phyloP scores from a whole-genome alignment of 805 yeast genomes.

The Pichia scutulata region DNA sequence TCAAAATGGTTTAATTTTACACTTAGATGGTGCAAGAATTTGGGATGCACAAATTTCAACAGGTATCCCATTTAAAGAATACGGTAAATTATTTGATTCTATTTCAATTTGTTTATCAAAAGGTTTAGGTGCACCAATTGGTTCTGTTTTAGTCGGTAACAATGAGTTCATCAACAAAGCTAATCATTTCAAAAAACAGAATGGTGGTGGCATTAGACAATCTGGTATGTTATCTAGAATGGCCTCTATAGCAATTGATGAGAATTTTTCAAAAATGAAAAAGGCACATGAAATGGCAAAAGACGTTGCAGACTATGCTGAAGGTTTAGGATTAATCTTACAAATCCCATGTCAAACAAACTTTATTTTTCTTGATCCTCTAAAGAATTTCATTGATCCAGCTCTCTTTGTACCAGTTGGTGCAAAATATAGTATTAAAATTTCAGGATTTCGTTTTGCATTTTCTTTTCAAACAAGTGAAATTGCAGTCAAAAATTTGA shows the following conservation, averaged over 20 bases:
- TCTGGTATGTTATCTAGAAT: conserved; percentile 73
- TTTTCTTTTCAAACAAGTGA: conserved; percentile 65
- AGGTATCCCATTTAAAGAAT: conserved; percentile 59
- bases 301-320: conserved; percentile 45
- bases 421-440: conserved; percentile 49
- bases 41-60: conserved; percentile 84
- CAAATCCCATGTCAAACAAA: conserved; percentile 78
- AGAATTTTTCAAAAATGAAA: conserved; percentile 53
- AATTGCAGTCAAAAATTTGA: conserved; percentile 49
- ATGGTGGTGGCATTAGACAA: conserved; percentile 92
- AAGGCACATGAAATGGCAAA: conserved; percentile 45
- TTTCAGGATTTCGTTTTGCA: conserved; percentile 70
- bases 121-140: conserved; percentile 90
- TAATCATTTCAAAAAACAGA: conserved; percentile 82
- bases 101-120: conserved; percentile 85
- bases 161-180: conserved; percentile 54
- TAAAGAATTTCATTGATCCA: conserved; percentile 47
- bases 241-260: conserved; percentile 73
- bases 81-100: conserved; percentile 75
- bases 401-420: conserved; percentile 31
- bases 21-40: conserved; percentile 92
- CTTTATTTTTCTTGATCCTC: conserved; percentile 68
- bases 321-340: conserved; percentile 44
- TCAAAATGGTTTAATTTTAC: conserved; percentile 51
- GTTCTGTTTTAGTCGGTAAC: conserved; percentile 75